Evolutionary conservation across 768 basidiomycete genomes (phyloP).

Genomic region (Mycena rosella): DNA sequence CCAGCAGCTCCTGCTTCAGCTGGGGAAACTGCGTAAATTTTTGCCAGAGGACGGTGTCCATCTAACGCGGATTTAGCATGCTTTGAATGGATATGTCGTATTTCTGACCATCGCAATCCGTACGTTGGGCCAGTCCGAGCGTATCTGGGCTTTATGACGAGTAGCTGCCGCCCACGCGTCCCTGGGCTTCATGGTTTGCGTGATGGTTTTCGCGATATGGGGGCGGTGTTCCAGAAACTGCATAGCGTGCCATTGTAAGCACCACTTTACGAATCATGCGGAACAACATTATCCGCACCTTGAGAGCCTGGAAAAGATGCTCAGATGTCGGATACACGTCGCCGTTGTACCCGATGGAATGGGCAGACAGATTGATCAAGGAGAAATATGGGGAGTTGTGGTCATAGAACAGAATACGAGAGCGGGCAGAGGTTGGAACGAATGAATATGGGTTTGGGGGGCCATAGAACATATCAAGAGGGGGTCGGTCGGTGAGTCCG

Average conservation of each 20-base stretch:
- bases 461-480: too few species aligned
- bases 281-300: conserved; percentile 35
- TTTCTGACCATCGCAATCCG: neutral
- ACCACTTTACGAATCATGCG: conserved; percentile 46
- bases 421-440: too few species aligned
- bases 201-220: neutral
- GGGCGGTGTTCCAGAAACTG: neutral
- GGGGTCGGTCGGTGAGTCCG: too few species aligned
- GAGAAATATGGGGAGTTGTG: conserved; percentile 38
- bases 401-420: neutral
- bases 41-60: conserved; percentile 72
- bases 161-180: neutral
- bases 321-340: conserved; percentile 60
- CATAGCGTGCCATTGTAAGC: neutral
- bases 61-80: too few species aligned
- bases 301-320: conserved; percentile 62
- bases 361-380: conserved; percentile 60
- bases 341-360: conserved; percentile 54
- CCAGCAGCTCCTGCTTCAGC: conserved; percentile 48
- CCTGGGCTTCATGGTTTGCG: neutral
- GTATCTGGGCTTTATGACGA: neutral
- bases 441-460: too few species aligned
- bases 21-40: conserved; percentile 79
- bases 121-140: neutral
- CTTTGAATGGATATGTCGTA: neutral